Base-by-base conservation (phyloP, 2,329 filamentous ascomycete species). In the Waltergamsia citrina region DNA sequence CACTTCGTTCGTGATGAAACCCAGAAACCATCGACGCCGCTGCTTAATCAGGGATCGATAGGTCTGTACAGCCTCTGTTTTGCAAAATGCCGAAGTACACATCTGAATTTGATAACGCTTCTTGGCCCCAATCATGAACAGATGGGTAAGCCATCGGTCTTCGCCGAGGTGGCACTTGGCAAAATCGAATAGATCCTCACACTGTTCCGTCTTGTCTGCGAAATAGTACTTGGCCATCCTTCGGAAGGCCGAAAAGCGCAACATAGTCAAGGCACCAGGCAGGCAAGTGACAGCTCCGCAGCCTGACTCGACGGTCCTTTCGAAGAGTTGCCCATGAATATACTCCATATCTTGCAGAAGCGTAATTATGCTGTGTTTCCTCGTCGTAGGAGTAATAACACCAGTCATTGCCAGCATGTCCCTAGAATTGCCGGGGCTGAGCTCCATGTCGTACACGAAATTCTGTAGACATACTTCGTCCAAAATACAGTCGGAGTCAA, bases 161-260 rank as follows among this genome's bases (percentile, higher is more conserved):
- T 96, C 92, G 25, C 92, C 92, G 28, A 96, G 62, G 60, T 96
- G 88, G 49, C 85, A 88, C 62, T 96, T 96, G 37, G 85, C 87
- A 52, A 90, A 96, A 54, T 98, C 90, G 52, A 98, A 98, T 10
- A 96, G 68, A 56, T 96, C 90, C 39, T 94, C 85, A 50, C 87
- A 94, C 51, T 94, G 84, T 56, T 94, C 90, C 5, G 87, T 86
- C 56, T 94, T 94, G 60, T 95, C 90, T 25, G 88, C 87, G 56
- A 98, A 98, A 61, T 98, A 96, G 61, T 94, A 94, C 53, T 93
- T 94, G 50, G 90, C 86, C 87, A 98, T 95, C 50, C 84, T 82
- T 38, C 88, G 75, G 60, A 98, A 96, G 5, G 92, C 92, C 3
- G 90, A 95, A 60, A 95, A 94, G 34, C 92, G 85, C 35, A 98